phyloP scores from a whole-genome alignment of 768 basidiomycete species.

The Mycena albidolilacea region DNA sequence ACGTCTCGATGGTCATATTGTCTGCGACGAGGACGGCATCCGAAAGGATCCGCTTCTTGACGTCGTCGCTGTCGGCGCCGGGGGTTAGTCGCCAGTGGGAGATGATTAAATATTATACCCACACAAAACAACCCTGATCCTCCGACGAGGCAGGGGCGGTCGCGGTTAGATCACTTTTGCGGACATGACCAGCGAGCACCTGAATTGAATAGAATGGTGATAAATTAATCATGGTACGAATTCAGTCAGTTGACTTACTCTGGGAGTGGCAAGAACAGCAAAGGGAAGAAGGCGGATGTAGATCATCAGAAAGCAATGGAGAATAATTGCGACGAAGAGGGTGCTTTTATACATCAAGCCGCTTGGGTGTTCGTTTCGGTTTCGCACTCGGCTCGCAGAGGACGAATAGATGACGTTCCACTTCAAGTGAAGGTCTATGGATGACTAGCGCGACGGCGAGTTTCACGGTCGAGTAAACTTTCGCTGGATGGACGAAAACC shows the following conservation, averaged over 20 bases:
- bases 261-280: background rate
- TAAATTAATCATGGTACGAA: background rate
- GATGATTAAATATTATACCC: background rate
- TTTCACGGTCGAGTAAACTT: background rate
- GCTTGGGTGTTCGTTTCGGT: background rate
- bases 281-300: background rate
- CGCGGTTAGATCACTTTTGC: background rate
- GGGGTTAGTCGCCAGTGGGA: background rate
- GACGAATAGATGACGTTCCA: background rate
- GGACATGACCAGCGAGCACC: conserved; percentile 3
- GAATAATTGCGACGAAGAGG: background rate
- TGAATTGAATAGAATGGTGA: background rate
- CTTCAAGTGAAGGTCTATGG: background rate
- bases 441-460: background rate
- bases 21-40: background rate
- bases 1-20: background rate
- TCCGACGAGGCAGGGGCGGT: background rate
- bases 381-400: conserved; percentile 13
- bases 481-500: background rate
- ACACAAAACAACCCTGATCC: background rate
- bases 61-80: background rate
- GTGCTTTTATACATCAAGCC: background rate
- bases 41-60: background rate
- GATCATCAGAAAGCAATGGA: background rate
- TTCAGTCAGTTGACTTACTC: background rate